These are phyloP conservation scores for Malus hybrid DNA, from an alignment of 331 rosid species.

Conservation along the genomic window DNA sequence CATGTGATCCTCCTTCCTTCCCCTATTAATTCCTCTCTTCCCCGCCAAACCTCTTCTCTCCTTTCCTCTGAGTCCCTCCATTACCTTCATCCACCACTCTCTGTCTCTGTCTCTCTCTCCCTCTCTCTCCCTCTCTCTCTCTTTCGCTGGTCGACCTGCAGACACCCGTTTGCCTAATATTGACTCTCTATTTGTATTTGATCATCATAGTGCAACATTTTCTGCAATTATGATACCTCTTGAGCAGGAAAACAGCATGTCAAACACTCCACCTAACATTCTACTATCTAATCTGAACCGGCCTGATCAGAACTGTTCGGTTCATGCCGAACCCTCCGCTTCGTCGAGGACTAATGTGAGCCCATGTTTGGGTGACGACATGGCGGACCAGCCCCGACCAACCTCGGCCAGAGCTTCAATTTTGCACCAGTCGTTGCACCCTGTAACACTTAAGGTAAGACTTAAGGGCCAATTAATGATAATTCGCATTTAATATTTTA, in stretches of 20 bases:
- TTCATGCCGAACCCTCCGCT: slow-evolving; percentile 35
- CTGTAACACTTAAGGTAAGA: slow-evolving; percentile 58
- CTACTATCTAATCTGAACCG: slow-evolving; percentile 26
- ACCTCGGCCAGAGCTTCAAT: slow-evolving; percentile 22
- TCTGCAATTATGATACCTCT: slow-evolving; percentile 67
- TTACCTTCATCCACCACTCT: not conserved
- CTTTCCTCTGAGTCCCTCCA: not conserved
- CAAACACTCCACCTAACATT: slow-evolving; percentile 12
- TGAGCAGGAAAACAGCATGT: slow-evolving; percentile 52
- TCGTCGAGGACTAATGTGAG: not conserved
- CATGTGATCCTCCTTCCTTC: slow-evolving; percentile 16
- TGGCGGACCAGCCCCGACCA: slow-evolving; percentile 7
- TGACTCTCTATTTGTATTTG: not conserved
- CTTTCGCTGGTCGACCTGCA: not conserved
- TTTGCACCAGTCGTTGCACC: slow-evolving; percentile 50
- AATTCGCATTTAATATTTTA: too few species aligned
- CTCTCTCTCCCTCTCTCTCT: not conserved
- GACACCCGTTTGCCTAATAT: not conserved
- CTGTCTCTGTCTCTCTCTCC: too few species aligned
- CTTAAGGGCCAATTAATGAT: too few species aligned
- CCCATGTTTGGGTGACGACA: slow-evolving; percentile 28
- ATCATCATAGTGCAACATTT: not conserved
- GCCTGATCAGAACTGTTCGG: slow-evolving; percentile 35
- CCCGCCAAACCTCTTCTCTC: not conserved
- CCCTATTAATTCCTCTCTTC: slow-evolving; percentile 1